phyloP scores from a whole-genome alignment of 768 basidiomycete species.

The Lactarius psammicola region DNA sequence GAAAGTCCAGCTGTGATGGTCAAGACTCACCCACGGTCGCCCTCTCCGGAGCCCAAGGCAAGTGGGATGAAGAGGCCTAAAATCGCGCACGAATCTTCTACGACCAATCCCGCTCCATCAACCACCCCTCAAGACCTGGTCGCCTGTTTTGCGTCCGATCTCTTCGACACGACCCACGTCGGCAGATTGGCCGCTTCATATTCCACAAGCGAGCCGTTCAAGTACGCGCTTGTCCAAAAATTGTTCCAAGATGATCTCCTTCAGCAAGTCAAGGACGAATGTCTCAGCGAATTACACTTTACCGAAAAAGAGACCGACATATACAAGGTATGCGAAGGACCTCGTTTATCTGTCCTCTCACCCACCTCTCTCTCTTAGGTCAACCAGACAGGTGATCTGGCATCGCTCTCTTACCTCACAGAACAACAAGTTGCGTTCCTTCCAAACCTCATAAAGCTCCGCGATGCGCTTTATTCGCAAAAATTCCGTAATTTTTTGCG shows the following conservation, averaged over 20 bases:
- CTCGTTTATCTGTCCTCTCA: background rate
- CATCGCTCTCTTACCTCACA: conserved; percentile 86
- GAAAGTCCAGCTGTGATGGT: conserved; percentile 37
- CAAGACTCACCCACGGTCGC: conserved; percentile 47
- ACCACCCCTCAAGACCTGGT: conserved; percentile 30
- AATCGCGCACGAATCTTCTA: conserved; percentile 36
- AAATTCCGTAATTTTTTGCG: conserved; percentile 81
- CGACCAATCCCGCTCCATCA: conserved; percentile 22
- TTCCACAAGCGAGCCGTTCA: conserved; percentile 64
- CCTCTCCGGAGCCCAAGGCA: conserved; percentile 41
- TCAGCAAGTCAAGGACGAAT: conserved; percentile 79
- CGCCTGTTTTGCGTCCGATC: conserved; percentile 46
- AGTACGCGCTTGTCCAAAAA: conserved; percentile 75
- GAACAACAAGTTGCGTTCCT: conserved; percentile 74
- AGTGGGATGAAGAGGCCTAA: conserved; percentile 40
- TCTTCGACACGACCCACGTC: conserved; percentile 60
- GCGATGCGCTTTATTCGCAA: conserved; percentile 87
- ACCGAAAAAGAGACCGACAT: conserved; percentile 97
- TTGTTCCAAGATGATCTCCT: conserved; percentile 85
- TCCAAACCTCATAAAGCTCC: conserved; percentile 74
- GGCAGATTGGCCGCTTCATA: conserved; percentile 58
- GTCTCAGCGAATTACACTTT: conserved; percentile 73
- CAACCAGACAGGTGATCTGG: conserved; percentile 95
- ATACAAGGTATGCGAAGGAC: conserved; percentile 66
- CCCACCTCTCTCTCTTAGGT: conserved; percentile 51